These are phyloP conservation scores for Ascochyta viciae-villosae DNA, from an alignment of 2,329 filamentous ascomycete species.

Conservation along the genomic window DNA sequence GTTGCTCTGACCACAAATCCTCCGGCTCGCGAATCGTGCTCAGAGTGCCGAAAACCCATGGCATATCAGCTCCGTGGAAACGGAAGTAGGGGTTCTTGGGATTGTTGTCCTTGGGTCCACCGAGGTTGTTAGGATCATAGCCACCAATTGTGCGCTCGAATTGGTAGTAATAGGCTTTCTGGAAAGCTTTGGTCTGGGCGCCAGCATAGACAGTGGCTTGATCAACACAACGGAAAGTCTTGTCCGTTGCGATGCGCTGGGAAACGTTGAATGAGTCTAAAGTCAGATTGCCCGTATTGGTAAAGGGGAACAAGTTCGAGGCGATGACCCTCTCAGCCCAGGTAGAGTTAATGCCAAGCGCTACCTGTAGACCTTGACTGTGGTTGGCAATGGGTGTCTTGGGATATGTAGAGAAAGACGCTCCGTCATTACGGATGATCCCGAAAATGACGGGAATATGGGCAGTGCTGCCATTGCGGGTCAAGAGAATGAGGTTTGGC, in stretches of 20 bases:
- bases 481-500: conserved; percentile 55
- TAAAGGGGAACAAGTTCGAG: conserved; percentile 59
- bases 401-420: conserved; percentile 61
- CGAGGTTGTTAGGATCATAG: conserved; percentile 61
- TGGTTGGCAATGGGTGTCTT: conserved; percentile 52
- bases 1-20: conserved; percentile 57
- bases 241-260: conserved; percentile 64
- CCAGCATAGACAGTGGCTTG: conserved; percentile 64
- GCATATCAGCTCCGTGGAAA: conserved; percentile 63
- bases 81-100: conserved; percentile 62
- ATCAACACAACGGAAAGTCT: conserved; percentile 66
- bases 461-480: conserved; percentile 53
- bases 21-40: conserved; percentile 58
- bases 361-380: conserved; percentile 53
- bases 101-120: conserved; percentile 58
- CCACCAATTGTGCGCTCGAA: conserved; percentile 64
- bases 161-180: conserved; percentile 65
- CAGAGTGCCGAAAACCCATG: conserved; percentile 62
- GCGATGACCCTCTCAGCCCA: conserved; percentile 45
- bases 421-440: conserved; percentile 62
- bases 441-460: conserved; percentile 65
- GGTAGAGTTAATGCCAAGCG: conserved; percentile 56
- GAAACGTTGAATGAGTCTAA: conserved; percentile 64
- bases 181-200: conserved; percentile 55
- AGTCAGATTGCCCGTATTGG: conserved; percentile 58